These are phyloP conservation scores for Tilletiopsis washingtonensis DNA, from an alignment of 1,284 basidiomycete species.

Conservation along the genomic window DNA sequence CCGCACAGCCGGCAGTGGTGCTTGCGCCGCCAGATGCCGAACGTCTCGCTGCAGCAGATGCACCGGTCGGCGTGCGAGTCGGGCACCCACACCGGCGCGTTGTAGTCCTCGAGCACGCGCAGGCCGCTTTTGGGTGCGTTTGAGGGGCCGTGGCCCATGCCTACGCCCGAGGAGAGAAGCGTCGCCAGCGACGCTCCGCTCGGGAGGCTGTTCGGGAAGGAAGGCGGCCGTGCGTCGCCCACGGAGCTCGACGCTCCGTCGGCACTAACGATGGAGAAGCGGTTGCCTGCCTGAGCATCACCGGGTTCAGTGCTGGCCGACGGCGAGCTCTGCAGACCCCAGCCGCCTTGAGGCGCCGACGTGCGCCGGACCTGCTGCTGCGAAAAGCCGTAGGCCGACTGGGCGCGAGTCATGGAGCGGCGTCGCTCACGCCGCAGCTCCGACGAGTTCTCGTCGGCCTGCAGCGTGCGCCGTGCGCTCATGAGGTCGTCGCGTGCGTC, in stretches of 20 bases:
- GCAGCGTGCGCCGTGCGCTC: constrained; percentile 33
- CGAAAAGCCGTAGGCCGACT: constrained; percentile 10
- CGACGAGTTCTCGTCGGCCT: constrained; percentile 32
- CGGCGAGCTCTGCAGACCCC: neutral
- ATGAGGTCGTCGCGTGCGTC: constrained; percentile 39
- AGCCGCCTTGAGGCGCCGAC: neutral
- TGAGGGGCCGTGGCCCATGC: neutral
- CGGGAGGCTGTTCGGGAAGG: neutral
- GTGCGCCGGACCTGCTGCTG: constrained; percentile 2
- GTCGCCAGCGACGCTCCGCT: constrained; percentile 16
- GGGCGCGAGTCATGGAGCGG: constrained; percentile 7
- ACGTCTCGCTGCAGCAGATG: constrained; percentile 69
- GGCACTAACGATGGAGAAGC: no score
- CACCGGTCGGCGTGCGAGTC: constrained; percentile 71
- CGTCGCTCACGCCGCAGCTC: constrained; percentile 31
- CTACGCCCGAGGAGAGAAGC: constrained; percentile 4
- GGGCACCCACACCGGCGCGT: constrained; percentile 85
- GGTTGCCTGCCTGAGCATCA: neutral
- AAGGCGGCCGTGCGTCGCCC: constrained; percentile 15
- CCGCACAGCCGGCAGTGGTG: constrained; percentile 89
- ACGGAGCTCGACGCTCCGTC: constrained; percentile 12
- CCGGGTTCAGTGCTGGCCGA: no score
- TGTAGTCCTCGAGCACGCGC: constrained; percentile 68
- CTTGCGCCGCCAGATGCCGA: constrained; percentile 71
- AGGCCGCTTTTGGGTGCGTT: neutral